These are phyloP conservation scores for Xerocomellus chrysenteron DNA, from an alignment of 768 basidiomycete species.

Conservation along the genomic window DNA sequence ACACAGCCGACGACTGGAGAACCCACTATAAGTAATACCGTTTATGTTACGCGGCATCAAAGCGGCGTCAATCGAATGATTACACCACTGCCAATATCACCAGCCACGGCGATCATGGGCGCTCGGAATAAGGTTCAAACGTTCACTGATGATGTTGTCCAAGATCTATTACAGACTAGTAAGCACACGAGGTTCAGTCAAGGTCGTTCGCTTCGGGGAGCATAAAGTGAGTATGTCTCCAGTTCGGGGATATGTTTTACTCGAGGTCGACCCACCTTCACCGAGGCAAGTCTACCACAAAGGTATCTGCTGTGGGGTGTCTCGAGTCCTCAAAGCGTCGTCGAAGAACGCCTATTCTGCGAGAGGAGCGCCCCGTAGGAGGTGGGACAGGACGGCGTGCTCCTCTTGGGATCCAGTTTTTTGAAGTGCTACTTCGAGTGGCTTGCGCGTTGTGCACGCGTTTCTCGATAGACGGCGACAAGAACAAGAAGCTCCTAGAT, in stretches of 20 bases:
- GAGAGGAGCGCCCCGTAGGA: neutral
- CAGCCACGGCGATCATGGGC: constrained; percentile 8
- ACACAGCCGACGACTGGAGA: neutral
- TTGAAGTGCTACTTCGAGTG: neutral
- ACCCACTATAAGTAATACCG: neutral
- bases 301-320: too few relatives aligned
- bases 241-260: neutral
- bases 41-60: neutral
- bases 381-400: neutral
- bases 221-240: neutral
- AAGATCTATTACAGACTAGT: neutral
- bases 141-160: neutral
- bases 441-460: neutral
- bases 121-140: neutral
- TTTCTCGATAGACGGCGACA: neutral
- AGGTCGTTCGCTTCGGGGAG: constrained; percentile 6
- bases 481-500: neutral
- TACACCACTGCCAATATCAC: neutral
- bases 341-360: neutral
- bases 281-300: neutral
- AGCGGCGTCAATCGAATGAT: neutral
- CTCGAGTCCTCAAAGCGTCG: neutral
- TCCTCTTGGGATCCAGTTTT: neutral
- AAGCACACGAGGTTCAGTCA: constrained; percentile 10
- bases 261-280: constrained; percentile 5